Base-by-base conservation (phyloP, 805 yeast species). In the Sungouiella thailandica region DNA sequence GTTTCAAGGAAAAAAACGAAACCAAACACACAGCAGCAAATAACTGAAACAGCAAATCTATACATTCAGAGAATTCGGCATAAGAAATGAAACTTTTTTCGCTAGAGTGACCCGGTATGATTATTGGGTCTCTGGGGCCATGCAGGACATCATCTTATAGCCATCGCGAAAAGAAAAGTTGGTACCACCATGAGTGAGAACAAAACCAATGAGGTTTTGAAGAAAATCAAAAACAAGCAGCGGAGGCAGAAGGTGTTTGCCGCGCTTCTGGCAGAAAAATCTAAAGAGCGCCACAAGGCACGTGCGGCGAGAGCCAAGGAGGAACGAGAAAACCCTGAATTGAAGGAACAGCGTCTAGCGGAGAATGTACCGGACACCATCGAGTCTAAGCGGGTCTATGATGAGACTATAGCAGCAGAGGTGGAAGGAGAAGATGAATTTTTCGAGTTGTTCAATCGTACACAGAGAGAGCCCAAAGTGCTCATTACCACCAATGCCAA, bases 261-360 rank as follows among this genome's bases (percentile, higher is more conserved):
- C 7, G 76, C 78, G 36, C 53, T 84, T 33, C 83, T 81, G 58
- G 82, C 83, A 52, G 83, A 83, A 41, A 73, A 77, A 57, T 80
- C 81, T 50, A 85, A 84, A 52, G 74, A 74, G 34, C 77, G 86
- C 50, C 96, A 88, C 55, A 78, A 77, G 53, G 68, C 72, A 55
- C 74, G 97, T 45, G 73, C 75, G n/a, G 76, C 78, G 28, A 74
- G 96, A 53, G 93, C 94, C n/a, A 82, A 81, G 51, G 90, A 82
- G 43, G 97, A 93, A 59, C 67, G 81, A 36, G 76, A 72, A 18
- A 83, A 89, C 50, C 96, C 97, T 1, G 87, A 81, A 45, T 61
- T 86, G 38, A 83, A 76, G 53, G 86, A 78, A 35, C 81, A 88
- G 53, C 78, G 98, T 58, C 66, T 90, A 24, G 74, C 76, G 4